Conservation (phyloP, 306 rosid species). For the Begonia peltatifolia region DNA sequence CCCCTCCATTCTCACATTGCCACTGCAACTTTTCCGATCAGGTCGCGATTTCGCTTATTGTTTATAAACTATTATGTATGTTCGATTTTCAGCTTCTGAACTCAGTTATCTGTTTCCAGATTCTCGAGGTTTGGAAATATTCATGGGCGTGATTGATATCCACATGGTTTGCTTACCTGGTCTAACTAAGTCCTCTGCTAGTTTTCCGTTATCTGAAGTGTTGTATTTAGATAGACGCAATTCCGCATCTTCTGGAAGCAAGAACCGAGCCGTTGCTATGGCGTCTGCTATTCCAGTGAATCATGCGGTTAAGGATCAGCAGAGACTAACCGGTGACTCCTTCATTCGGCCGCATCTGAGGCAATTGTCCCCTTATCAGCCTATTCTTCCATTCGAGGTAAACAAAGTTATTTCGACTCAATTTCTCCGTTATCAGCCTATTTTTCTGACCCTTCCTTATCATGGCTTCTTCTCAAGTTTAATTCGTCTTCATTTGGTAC, state of each 20-base stretch:
- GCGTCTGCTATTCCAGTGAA: conserved; percentile 39
- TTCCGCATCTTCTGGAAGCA: conserved; percentile 22
- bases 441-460: too few relatives aligned
- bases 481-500: too few relatives aligned
- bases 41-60: too few relatives aligned
- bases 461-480: too few relatives aligned
- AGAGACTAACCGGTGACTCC: conserved; percentile 47
- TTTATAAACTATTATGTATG: too few relatives aligned
- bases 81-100: too few relatives aligned
- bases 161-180: conserved; percentile 19
- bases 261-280: conserved; percentile 36
- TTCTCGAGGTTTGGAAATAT: conserved; percentile 6
- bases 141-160: conserved; percentile 50
- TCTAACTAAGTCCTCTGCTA: conserved; percentile 10
- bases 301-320: conserved; percentile 25
- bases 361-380: conserved; percentile 74
- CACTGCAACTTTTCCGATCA: too few relatives aligned
- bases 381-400: conserved; percentile 95
- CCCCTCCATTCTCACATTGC: too few relatives aligned
- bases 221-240: conserved; percentile 12
- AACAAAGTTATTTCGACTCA: background rate
- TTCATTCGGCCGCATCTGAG: conserved; percentile 78
- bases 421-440: too few relatives aligned
- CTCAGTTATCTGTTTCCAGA: too few relatives aligned
- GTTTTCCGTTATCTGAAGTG: conserved; percentile 12